phyloP scores from a whole-genome alignment of 208 protist genomes.

The Leptomonas pyrrhocoris region DNA sequence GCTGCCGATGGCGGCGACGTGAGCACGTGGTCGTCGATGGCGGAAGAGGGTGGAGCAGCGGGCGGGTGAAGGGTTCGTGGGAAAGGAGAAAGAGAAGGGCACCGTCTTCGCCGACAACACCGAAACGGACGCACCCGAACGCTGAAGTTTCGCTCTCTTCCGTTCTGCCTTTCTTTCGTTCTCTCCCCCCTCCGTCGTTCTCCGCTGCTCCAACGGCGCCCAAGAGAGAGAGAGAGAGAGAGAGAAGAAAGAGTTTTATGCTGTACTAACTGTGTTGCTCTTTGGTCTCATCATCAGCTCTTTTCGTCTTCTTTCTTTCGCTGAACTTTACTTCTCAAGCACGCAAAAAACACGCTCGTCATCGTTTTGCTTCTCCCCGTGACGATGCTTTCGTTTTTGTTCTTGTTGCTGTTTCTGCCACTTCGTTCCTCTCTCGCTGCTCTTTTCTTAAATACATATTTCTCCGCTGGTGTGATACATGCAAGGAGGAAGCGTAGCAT shows the following conservation, averaged over 20 bases:
- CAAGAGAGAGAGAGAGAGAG: too few species aligned
- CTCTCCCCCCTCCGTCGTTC: background rate
- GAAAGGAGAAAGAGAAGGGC: background rate
- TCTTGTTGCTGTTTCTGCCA: slow-evolving; percentile 10
- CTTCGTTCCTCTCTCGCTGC: background rate
- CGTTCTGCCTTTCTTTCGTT: slow-evolving; percentile 11
- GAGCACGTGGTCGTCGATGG: too few species aligned
- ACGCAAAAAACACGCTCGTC: background rate
- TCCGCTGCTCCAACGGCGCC: background rate
- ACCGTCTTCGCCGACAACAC: slow-evolving; percentile 5
- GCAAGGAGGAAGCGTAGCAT: too few species aligned
- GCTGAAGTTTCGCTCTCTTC: slow-evolving; percentile 3
- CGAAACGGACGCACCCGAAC: too few species aligned
- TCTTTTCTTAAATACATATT: too few species aligned
- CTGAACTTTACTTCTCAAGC: background rate
- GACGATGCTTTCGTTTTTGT: background rate
- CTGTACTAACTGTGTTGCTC: too few species aligned
- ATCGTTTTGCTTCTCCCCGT: background rate
- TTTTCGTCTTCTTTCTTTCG: background rate
- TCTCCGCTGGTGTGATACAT: too few species aligned
- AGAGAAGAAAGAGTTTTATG: too few species aligned
- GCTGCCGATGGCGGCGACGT: too few species aligned
- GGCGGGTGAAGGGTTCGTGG: background rate
- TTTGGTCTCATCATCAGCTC: background rate
- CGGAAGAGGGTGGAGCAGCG: too few species aligned